A percentile compares a stretch with the other conserved stretches of the same genome.
phyloP scores from a whole-genome alignment of 2,329 filamentous ascomycete genomes.

The Cercospora sp. region DNA sequence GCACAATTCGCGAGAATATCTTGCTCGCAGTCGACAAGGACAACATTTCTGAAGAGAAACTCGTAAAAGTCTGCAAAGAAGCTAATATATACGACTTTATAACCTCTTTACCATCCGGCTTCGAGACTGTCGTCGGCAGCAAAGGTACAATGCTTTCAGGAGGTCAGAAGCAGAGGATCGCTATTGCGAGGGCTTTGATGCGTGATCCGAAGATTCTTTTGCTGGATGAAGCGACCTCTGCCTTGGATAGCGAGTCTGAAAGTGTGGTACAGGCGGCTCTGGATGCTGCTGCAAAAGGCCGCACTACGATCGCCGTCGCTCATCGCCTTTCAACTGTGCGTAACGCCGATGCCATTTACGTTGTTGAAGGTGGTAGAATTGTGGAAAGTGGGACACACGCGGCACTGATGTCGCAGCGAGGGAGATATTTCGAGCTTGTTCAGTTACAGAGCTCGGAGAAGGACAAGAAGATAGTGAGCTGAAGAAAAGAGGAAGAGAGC shows the following conservation, averaged over 20 bases:
- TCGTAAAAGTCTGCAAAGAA: slow-evolving; percentile 50
- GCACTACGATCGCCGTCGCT: slow-evolving; percentile 45
- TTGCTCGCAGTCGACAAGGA: slow-evolving; percentile 43
- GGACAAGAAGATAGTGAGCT: neutral
- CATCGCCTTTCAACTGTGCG: slow-evolving; percentile 43
- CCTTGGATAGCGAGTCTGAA: slow-evolving; percentile 65
- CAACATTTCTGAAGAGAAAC: slow-evolving; percentile 42
- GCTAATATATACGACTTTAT: slow-evolving; percentile 57
- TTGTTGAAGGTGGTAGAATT: slow-evolving; percentile 41
- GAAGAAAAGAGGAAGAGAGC: neutral
- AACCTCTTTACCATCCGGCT: slow-evolving; percentile 52
- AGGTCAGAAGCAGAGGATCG: slow-evolving; percentile 58
- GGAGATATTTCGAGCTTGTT: slow-evolving; percentile 37
- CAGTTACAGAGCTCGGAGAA: slow-evolving; percentile 17
- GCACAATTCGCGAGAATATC: slow-evolving; percentile 45
- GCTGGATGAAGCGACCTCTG: slow-evolving; percentile 60
- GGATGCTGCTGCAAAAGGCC: slow-evolving; percentile 48
- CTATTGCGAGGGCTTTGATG: slow-evolving; percentile 56
- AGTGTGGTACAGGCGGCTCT: slow-evolving; percentile 67
- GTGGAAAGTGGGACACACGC: slow-evolving; percentile 43
- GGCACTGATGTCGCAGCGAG: slow-evolving; percentile 40
- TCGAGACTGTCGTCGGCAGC: slow-evolving; percentile 50
- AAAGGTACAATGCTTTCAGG: slow-evolving; percentile 53
- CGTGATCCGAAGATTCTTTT: slow-evolving; percentile 54
- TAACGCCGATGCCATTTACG: slow-evolving; percentile 42